These are phyloP conservation scores for Cytospora leucostoma DNA, from an alignment of 2,329 filamentous ascomycete species.

Conservation along the genomic window DNA sequence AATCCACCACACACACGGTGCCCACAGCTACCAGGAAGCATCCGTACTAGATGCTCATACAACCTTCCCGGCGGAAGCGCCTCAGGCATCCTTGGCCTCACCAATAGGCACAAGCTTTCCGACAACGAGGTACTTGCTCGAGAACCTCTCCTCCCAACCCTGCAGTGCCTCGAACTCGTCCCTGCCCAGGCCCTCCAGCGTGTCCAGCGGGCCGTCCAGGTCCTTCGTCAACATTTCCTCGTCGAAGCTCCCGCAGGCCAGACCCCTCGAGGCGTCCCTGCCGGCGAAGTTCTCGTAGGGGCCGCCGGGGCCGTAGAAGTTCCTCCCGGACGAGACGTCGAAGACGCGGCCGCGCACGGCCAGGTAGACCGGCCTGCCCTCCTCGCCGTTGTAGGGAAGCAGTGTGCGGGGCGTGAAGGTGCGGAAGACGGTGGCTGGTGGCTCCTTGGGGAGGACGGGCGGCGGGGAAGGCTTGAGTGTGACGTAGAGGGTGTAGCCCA, in stretches of 20 bases:
- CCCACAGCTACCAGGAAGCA: too few relatives aligned
- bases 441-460: constrained; percentile 51
- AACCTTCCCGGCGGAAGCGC: not conserved
- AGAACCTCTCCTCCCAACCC: constrained; percentile 93
- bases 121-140: constrained; percentile 93
- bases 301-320: constrained; percentile 95
- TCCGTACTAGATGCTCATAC: too few relatives aligned
- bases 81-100: constrained; percentile 26
- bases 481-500: constrained; percentile 61
- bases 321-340: constrained; percentile 81
- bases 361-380: constrained; percentile 77
- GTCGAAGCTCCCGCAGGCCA: constrained; percentile 92
- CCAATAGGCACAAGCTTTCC: constrained; percentile 71
- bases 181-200: constrained; percentile 66
- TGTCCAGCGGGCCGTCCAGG: constrained; percentile 79
- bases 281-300: constrained; percentile 97
- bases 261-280: constrained; percentile 81
- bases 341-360: constrained; percentile 91
- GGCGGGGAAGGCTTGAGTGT: constrained; percentile 53
- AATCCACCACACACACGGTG: too few relatives aligned
- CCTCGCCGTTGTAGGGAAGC: constrained; percentile 79
- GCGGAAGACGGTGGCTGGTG: constrained; percentile 62
- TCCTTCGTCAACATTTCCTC: constrained; percentile 93
- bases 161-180: constrained; percentile 82
- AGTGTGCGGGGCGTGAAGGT: constrained; percentile 78